These are phyloP conservation scores for Saturnispora serradocipensis DNA, from an alignment of 805 yeast genomes.

Conservation along the genomic window DNA sequence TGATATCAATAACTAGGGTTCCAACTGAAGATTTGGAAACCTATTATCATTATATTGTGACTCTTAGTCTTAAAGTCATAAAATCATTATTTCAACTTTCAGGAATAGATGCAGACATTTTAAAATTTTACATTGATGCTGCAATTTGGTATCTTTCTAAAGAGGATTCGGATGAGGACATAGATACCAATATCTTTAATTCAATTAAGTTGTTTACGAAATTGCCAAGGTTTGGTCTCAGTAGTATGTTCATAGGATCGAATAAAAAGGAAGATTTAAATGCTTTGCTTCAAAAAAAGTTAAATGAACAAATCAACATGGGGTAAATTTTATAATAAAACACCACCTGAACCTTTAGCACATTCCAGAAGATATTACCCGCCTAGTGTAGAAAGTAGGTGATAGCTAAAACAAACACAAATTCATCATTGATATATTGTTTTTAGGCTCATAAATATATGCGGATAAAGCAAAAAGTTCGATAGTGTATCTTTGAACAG, in stretches of 20 bases:
- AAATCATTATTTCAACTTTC: constrained; percentile 29
- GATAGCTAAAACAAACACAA: no score
- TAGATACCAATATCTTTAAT: constrained; percentile 14
- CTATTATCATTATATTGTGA: constrained; percentile 32
- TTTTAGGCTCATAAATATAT: no score
- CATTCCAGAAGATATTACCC: no score
- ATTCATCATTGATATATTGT: no score
- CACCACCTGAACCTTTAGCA: no score
- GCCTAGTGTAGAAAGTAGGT: no score
- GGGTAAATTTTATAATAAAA: background rate
- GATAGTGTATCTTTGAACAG: no score
- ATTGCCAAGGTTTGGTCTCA: constrained; percentile 30
- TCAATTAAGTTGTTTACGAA: constrained; percentile 24
- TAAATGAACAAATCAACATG: constrained; percentile 9
- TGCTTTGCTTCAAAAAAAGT: background rate
- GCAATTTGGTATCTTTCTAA: constrained; percentile 18
- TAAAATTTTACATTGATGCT: constrained; percentile 41
- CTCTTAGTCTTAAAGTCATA: constrained; percentile 22
- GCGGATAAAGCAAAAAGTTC: no score
- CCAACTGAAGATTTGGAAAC: constrained; percentile 13
- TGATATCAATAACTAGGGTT: constrained; percentile 28
- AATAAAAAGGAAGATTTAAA: constrained; percentile 2
- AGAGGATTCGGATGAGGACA: constrained; percentile 4
- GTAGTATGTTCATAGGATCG: constrained; percentile 28
- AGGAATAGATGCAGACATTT: constrained; percentile 42